Base-by-base conservation (phyloP, 1,139 yeast species). In the Lodderomyces jiufengensis region DNA sequence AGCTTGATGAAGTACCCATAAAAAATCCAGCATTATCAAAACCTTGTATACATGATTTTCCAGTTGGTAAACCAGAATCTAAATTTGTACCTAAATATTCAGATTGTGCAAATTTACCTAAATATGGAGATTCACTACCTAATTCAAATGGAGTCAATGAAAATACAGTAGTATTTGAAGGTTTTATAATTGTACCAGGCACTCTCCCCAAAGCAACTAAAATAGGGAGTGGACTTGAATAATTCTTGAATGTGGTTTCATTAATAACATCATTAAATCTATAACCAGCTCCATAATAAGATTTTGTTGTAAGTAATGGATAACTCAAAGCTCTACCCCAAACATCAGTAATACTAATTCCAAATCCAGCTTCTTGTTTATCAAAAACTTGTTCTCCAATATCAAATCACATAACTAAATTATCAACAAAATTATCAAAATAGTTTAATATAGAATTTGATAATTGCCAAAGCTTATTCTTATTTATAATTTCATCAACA, bases 21-120 rank as follows among this genome's bases (percentile, higher is more conserved):
- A 83, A 68, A 52, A 78, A 85, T 2, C 94, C 95, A 12, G 87
- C 83, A 54, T 85, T 84, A 59, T 85, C 95, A 46, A 72, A 81
- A 1, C 95, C 95, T 7, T 66, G 72, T 41, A 77, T 61, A 63
- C 95, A 85, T 12, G 45, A 47, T 30, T 49, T 54, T 5, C 7
- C 20, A 36, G 49, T 51, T 9, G 81, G 76, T 11, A 57, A 46
- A 35, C 95, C 95, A 45, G 76, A 67, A 18, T 64, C 54, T 20
- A 78, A 69, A 9, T 70, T 59, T 1, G 94, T 74, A 25, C 97
- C 96, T 42, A 86, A 57, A 54, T 84, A 69, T 41, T 57, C 47
- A 7, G 57, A 51, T 23, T 63, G 56, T 9, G 55, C 37, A 46
- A 69, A 67, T n/a, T 56, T 39, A 3, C 45, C 41, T 22, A 67